These are phyloP conservation scores for Volvox reticuliferus DNA, from an alignment of 139 green algal genomes.

Conservation along the genomic window DNA sequence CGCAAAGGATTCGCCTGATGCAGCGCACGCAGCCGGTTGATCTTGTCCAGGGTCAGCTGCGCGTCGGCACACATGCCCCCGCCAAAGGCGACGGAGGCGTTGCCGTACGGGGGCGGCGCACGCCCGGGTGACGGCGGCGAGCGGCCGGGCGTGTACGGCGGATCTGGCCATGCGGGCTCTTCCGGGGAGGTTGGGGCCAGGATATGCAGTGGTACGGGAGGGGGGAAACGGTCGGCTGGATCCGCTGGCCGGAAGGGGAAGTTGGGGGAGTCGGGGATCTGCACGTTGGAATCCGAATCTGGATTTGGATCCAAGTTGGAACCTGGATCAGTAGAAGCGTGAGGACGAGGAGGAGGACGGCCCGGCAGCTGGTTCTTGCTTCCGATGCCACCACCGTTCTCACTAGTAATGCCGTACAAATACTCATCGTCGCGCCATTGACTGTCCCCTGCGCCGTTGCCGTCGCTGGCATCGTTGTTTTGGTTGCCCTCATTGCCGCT, in stretches of 20 bases:
- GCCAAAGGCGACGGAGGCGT: background rate
- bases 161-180: background rate
- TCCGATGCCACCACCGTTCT: no score
- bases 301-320: background rate
- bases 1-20: background rate
- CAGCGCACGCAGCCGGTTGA: background rate
- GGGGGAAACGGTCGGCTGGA: background rate
- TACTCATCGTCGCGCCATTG: background rate
- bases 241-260: background rate
- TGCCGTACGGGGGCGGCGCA: background rate
- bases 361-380: background rate
- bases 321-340: background rate
- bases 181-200: background rate
- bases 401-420: background rate
- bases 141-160: background rate
- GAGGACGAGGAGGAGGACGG: background rate
- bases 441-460: background rate
- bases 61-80: constrained; percentile 12
- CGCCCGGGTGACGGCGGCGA: background rate
- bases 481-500: background rate
- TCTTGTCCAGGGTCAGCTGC: background rate
- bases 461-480: background rate
- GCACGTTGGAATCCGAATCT: background rate
- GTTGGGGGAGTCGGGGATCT: background rate
- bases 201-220: background rate